Percentiles rank a stretch among this genome's conserved stretches.
Conservation (phyloP, 129 eudicot genomes). For the carrot (Daucus carota) region DNA sequence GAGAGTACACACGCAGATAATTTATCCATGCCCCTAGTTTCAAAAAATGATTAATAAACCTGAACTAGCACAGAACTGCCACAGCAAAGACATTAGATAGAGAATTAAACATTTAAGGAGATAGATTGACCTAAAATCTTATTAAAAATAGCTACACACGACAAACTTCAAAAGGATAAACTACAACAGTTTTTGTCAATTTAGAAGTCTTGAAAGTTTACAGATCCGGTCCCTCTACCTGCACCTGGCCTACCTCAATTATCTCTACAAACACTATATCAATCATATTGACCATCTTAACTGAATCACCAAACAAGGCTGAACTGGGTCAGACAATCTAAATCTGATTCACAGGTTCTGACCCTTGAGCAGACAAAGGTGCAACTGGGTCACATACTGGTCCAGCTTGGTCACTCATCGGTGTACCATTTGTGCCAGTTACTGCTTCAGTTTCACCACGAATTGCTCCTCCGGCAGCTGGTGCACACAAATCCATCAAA, state of each 20-base stretch:
- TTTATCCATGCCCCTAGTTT: neutral
- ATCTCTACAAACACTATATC: constrained; percentile 3
- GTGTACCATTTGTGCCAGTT: neutral
- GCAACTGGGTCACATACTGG: neutral
- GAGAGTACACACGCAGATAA: neutral
- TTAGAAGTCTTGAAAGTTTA: neutral
- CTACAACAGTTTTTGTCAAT: constrained; percentile 3
- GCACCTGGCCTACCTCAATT: constrained; percentile 1
- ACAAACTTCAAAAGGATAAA: neutral
- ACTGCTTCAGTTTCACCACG: neutral
- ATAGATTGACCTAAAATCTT: neutral
- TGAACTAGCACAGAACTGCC: neutral
- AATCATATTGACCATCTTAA: neutral
- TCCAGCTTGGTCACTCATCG: neutral
- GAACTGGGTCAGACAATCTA: neutral
- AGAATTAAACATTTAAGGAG: neutral
- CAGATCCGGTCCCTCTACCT: neutral
- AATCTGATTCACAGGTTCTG: neutral
- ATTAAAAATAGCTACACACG: neutral
- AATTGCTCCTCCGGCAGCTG: constrained; percentile 4
- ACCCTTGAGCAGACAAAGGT: neutral
- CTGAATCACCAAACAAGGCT: neutral
- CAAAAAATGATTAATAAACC: neutral
- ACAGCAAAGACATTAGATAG: neutral
- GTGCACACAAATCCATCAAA: constrained; percentile 19